Evolutionary conservation across 1,139 yeast genomes (phyloP), one percentile per base, ranked within the genome.

Genomic region (Scheffersomyces titani): DNA sequence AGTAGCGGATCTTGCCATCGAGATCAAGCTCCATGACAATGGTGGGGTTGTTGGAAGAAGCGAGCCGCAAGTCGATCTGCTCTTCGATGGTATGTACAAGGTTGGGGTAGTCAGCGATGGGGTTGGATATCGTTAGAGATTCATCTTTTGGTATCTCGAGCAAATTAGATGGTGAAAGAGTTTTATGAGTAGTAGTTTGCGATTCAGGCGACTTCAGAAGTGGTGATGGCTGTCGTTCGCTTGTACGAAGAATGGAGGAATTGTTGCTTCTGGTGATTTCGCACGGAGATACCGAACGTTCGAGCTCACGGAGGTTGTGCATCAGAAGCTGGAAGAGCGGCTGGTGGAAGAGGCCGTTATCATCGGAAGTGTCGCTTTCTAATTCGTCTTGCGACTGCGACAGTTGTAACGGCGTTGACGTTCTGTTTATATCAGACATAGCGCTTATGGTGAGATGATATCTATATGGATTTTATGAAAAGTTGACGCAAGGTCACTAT

Each of bases 11-110:
- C 49, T 81, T 84, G 19, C 97, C 92, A 64, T 88, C 88, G 66
- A 92, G 75, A 65, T 89, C 94, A 57, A 94, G 74, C 70, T 94
- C 99, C 76, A 94, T 75, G 1, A 94, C 88, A n/a, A 88, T 85
- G n/a, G 92, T 88, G 5, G 92, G 92, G 63, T 88, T 89, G 60
- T 84, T 82, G 13, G 87, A 82, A 19, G 90, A 85, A 0, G 93
- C 93, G 36, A 78, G 63, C 19, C 79, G 69, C 44, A 82, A 68
- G 59, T 82, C 86, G n/a, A 78, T 69, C 61, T 77, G 81, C 52
- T 78, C 84, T 54, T 77, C 81, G n/a, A 76, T 65, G 21, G 68
- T 57, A 30, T 67, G 71, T 3, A 63, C 61, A 22, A 59, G 36
- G 19, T 22, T 50, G 6, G 45, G 51, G 22, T 30, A 22, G n/a